Evolutionary conservation across 306 rosid species (phyloP).

Genomic region (Malus asiatica): DNA sequence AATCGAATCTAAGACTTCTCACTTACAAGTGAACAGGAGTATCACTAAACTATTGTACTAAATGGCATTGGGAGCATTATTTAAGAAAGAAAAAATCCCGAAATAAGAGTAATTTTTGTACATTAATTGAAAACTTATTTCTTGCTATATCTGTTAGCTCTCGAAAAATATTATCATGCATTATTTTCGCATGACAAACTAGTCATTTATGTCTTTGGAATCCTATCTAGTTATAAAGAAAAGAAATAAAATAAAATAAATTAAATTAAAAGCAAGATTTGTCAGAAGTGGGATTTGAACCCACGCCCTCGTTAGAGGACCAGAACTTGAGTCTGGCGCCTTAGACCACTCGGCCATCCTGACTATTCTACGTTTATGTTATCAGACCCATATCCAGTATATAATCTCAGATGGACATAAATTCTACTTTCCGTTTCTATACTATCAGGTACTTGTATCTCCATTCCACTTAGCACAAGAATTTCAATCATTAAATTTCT

Average conservation of each 20-base stretch:
- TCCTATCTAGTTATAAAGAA: neutral
- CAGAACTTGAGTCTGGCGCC: conserved; percentile 22
- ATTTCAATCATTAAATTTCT: neutral
- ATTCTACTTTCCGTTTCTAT: neutral
- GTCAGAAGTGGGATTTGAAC: conserved; percentile 21
- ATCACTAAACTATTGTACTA: too few relatives aligned
- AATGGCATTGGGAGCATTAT: too few relatives aligned
- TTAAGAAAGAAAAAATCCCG: too few relatives aligned
- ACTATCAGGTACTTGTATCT: neutral
- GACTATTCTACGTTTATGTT: neutral
- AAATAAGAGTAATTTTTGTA: too few relatives aligned
- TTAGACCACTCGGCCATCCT: conserved; percentile 21
- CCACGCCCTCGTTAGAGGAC: conserved; percentile 19
- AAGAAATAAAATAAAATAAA: neutral
- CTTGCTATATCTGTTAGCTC: too few relatives aligned
- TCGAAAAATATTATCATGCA: neutral
- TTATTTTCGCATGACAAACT: neutral
- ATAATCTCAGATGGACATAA: neutral
- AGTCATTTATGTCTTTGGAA: neutral
- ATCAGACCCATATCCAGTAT: too few relatives aligned
- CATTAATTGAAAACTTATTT: too few relatives aligned
- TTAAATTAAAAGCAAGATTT: neutral
- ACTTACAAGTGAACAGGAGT: too few relatives aligned
- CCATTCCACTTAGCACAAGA: neutral
- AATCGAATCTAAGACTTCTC: too few relatives aligned